Conservation (phyloP, 2,329 filamentous ascomycete species). For the Cladosporium austrohemisphaericum region DNA sequence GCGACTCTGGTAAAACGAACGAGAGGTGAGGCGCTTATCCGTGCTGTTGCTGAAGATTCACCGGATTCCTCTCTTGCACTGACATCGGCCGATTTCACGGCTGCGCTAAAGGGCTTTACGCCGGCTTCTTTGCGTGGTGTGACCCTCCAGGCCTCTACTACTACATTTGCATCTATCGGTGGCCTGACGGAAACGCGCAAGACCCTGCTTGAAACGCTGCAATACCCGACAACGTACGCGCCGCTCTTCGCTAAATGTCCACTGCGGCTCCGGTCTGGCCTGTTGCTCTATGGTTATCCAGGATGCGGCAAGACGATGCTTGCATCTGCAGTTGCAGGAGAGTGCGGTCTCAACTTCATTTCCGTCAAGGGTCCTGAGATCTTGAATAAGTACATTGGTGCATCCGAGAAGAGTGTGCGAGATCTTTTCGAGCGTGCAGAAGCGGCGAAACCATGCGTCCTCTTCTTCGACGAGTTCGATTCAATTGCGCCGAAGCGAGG, state of each 20-base stretch:
- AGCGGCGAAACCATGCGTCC: slow-evolving; percentile 84
- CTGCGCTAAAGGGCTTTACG: slow-evolving; percentile 85
- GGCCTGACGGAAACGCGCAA: slow-evolving; percentile 81
- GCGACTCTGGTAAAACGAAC: slow-evolving; percentile 81
- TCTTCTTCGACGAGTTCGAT: slow-evolving; percentile 99
- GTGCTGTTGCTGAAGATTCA: slow-evolving; percentile 56
- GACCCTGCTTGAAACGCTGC: slow-evolving; percentile 87
- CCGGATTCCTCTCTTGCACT: slow-evolving; percentile 59
- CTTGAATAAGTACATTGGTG: slow-evolving; percentile 97
- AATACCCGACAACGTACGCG: slow-evolving; percentile 96
- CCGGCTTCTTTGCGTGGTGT: slow-evolving; percentile 93
- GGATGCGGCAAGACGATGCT: slow-evolving; percentile 96
- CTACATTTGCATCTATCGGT: slow-evolving; percentile 87
- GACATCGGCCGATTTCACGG: slow-evolving; percentile 71
- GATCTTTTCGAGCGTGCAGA: slow-evolving; percentile 91
- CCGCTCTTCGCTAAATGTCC: slow-evolving; percentile 97
- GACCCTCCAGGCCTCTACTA: slow-evolving; percentile 86
- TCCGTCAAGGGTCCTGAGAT: slow-evolving; percentile 98
- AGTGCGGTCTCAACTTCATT: slow-evolving; percentile 98
- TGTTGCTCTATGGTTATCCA: slow-evolving; percentile 90
- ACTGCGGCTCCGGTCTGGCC: slow-evolving; percentile 84
- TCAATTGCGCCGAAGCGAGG: slow-evolving; percentile 95
- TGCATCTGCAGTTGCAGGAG: slow-evolving; percentile 92
- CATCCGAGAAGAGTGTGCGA: slow-evolving; percentile 91
- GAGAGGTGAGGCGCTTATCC: slow-evolving; percentile 86